Evolutionary conservation across 2,329 filamentous ascomycete genomes (phyloP).

Genomic region (Aureobasidium sp.): DNA sequence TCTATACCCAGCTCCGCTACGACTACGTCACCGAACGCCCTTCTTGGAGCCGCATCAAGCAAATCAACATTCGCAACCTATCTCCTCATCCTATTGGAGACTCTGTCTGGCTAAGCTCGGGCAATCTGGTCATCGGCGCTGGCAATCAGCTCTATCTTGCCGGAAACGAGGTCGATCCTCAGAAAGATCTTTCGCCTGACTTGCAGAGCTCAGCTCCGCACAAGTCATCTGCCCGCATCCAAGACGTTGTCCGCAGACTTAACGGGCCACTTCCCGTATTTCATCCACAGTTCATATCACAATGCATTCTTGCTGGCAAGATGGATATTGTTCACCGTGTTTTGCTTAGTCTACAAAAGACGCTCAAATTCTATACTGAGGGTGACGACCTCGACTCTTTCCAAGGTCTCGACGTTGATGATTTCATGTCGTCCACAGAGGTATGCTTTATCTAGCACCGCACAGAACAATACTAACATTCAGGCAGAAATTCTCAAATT

Average conservation of each 20-base stretch:
- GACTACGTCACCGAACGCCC: slow-evolving; percentile 83
- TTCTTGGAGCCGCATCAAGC: slow-evolving; percentile 80
- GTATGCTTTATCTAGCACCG: slow-evolving; percentile 29
- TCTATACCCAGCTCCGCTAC: slow-evolving; percentile 82
- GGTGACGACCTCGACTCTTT: slow-evolving; percentile 76
- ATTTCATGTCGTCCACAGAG: slow-evolving; percentile 43
- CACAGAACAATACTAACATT: slow-evolving; percentile 21
- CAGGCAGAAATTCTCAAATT: neutral
- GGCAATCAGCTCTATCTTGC: slow-evolving; percentile 89
- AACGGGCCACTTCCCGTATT: slow-evolving; percentile 86
- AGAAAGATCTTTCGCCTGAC: slow-evolving; percentile 52
- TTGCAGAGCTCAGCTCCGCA: slow-evolving; percentile 45
- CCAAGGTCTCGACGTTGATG: slow-evolving; percentile 51
- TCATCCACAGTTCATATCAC: slow-evolving; percentile 82
- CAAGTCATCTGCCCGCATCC: slow-evolving; percentile 58
- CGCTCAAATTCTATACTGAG: slow-evolving; percentile 74
- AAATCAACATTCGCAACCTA: slow-evolving; percentile 72
- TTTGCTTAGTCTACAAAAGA: slow-evolving; percentile 63
- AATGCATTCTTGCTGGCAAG: slow-evolving; percentile 80
- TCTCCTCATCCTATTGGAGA: slow-evolving; percentile 80
- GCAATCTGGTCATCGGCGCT: slow-evolving; percentile 77
- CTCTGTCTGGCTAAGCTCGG: slow-evolving; percentile 82
- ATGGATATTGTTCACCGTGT: slow-evolving; percentile 63
- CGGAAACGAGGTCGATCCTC: slow-evolving; percentile 64
- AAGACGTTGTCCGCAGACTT: slow-evolving; percentile 71